Percentiles rank a stretch among this genome's conserved stretches.
Evolutionary conservation across 2,329 filamentous ascomycete species (phyloP).

Genomic region (Samsoniella hepiali): DNA sequence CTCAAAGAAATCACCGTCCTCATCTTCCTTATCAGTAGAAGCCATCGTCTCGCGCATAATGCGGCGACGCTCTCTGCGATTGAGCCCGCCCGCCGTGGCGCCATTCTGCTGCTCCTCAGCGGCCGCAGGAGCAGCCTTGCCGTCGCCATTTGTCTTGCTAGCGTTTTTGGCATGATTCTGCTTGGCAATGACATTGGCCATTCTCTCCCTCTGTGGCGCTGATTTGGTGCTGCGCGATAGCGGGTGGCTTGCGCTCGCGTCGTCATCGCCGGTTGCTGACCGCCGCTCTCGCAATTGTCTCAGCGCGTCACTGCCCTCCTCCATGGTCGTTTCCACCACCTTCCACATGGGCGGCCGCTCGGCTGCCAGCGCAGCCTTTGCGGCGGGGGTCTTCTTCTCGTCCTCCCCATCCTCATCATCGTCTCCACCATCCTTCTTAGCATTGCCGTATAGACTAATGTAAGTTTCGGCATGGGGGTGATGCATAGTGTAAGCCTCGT

Average conservation of each 20-base stretch:
- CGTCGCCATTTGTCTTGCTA: conserved; percentile 26
- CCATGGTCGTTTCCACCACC: conserved; percentile 62
- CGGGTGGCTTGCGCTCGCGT: neutral
- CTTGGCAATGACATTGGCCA: conserved; percentile 19
- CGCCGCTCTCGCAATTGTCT: conserved; percentile 54
- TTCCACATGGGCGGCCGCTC: conserved; percentile 63
- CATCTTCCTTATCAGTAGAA: conserved; percentile 38
- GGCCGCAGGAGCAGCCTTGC: conserved; percentile 16
- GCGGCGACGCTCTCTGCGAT: conserved; percentile 35
- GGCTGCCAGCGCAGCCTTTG: conserved; percentile 42
- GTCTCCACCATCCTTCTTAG: conserved; percentile 34
- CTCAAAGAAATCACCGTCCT: conserved; percentile 58
- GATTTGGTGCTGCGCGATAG: conserved; percentile 1
- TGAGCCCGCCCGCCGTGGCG: conserved; percentile 28
- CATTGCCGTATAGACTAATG: conserved; percentile 56
- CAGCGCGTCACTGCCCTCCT: conserved; percentile 50
- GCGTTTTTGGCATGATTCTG: conserved; percentile 24
- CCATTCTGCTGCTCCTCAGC: conserved; percentile 24
- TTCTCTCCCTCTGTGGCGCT: conserved; percentile 10
- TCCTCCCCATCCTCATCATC: conserved; percentile 38
- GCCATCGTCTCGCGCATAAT: conserved; percentile 35
- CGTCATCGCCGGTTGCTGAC: conserved; percentile 21
- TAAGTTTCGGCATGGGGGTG: conserved; percentile 71
- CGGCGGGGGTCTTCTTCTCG: conserved; percentile 36
- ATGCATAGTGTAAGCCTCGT: conserved; percentile 71